These are phyloP conservation scores for barley (Hordeum vulgare) DNA, from an alignment of 176 grass and related monocot species.

Conservation along the genomic window MorexV3_pseudomolecules_assembly NC_058520.1:461402826-461403325, in stretches of 20 bases:
- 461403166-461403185: neutral
- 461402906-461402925: conserved; percentile 53
- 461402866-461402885: conserved; percentile 6
- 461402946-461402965: conserved; percentile 83
- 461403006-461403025: conserved; percentile 21
- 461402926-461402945: conserved; percentile 67
- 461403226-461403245: neutral
- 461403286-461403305: neutral
- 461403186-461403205: conserved; percentile 18
- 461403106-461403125: conserved; percentile 22
- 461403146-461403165: neutral
- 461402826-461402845: conserved; percentile 32
- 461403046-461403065: conserved; percentile 16
- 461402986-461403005: conserved; percentile 31
- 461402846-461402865: conserved; percentile 29
- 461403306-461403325: neutral
- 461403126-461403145: conserved; percentile 23
- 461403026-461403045: conserved; percentile 29
- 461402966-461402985: conserved; percentile 70
- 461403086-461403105: neutral
- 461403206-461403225: conserved; percentile 16
- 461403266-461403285: neutral
- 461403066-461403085: neutral
- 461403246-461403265: neutral
- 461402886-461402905: conserved; percentile 20